Conservation (phyloP, 768 basidiomycete genomes). For the Hygrophoropsis aurantiaca region DNA sequence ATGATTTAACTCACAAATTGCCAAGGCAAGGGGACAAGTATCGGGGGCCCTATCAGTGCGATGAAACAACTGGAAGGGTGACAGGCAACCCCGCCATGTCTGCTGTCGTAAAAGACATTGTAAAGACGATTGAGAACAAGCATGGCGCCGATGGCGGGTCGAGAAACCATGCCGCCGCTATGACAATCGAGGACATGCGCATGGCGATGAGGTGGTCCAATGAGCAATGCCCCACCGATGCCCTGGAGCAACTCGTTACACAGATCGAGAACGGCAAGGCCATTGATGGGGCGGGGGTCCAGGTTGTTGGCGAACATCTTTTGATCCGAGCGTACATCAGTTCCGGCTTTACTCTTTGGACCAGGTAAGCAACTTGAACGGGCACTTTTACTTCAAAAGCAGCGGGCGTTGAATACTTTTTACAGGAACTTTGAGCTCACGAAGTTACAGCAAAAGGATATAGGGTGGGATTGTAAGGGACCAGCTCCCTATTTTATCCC, state of each 20-base stretch:
- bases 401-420: no score
- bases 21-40: constrained; percentile 17
- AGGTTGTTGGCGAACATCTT: constrained; percentile 20
- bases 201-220: constrained; percentile 27
- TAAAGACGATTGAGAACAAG: constrained; percentile 23
- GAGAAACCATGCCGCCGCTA: constrained; percentile 22
- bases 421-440: constrained; percentile 30
- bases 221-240: constrained; percentile 9
- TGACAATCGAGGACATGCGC: constrained; percentile 30
- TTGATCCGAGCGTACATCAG: constrained; percentile 28
- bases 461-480: constrained; percentile 11
- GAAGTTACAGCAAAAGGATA: constrained; percentile 19
- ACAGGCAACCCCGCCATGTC: constrained; percentile 29
- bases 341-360: constrained; percentile 30
- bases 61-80: constrained; percentile 21
- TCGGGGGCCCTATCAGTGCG: constrained; percentile 19
- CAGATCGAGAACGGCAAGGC: constrained; percentile 3
- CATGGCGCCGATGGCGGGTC: constrained; percentile 15
- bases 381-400: neutral
- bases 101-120: constrained; percentile 15
- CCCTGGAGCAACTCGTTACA: neutral
- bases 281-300: neutral
- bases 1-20: no score
- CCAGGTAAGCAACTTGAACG: constrained; percentile 16
- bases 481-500: constrained; percentile 16